Conservation (phyloP, 129 eudicot species). For the Lonicera japonica region DNA sequence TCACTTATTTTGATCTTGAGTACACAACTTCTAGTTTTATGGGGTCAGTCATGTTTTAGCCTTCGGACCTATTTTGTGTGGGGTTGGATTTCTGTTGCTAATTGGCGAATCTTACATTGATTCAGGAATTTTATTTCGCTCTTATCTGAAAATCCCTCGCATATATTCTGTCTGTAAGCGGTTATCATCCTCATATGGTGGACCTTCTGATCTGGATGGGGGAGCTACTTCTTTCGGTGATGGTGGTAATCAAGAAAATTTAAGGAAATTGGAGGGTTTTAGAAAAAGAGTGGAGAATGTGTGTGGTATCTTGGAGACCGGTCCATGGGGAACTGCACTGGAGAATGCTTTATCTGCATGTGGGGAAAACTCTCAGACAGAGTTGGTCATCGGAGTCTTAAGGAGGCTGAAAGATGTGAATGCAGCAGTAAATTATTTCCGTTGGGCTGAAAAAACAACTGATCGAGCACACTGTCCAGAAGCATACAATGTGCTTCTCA, state of each 20-base stretch:
- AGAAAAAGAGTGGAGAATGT: conserved; percentile 45
- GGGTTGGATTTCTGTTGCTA: too few species aligned
- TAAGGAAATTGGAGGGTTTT: conserved; percentile 27
- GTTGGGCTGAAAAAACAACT: conserved; percentile 63
- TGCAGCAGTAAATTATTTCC: conserved; percentile 57
- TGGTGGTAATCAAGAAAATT: conserved; percentile 26
- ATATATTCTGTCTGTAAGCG: conserved; percentile 17
- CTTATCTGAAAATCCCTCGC: conserved; percentile 13
- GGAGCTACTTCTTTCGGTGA: conserved; percentile 16
- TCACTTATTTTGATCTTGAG: neutral
- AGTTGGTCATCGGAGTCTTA: conserved; percentile 58
- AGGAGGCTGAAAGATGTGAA: conserved; percentile 56
- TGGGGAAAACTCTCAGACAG: conserved; percentile 34
- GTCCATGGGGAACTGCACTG: conserved; percentile 59
- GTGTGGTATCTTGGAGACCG: conserved; percentile 59
- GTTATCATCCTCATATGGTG: conserved; percentile 27
- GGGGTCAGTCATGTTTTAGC: neutral
- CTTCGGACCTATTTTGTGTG: too few species aligned
- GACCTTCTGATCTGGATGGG: conserved; percentile 15
- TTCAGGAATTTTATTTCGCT: conserved; percentile 37
- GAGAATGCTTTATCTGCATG: conserved; percentile 55
- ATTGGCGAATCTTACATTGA: conserved; percentile 5
- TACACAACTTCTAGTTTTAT: neutral
- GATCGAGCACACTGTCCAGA: conserved; percentile 61
- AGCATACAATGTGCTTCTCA: conserved; percentile 70